These are phyloP conservation scores for Pythium sp. DNA, from an alignment of 352 stramenopile species.

Conservation along the genomic window DNA sequence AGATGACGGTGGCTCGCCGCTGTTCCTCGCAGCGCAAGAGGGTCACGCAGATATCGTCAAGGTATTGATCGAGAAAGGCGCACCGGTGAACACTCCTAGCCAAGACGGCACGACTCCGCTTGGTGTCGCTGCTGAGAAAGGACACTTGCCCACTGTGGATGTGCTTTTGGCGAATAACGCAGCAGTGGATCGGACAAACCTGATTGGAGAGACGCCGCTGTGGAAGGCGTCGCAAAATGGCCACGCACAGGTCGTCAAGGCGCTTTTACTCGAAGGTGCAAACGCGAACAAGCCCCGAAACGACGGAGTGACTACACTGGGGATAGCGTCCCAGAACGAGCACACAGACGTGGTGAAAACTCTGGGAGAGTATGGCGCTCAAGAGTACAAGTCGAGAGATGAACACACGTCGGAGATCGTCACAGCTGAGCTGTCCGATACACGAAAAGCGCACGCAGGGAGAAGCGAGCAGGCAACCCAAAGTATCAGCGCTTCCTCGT, in stretches of 20 bases:
- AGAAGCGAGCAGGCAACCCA: background rate
- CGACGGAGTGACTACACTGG: background rate
- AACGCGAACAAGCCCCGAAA: background rate
- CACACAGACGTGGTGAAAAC: background rate
- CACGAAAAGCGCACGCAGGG: background rate
- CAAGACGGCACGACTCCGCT: slow-evolving; percentile 8
- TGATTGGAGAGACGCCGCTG: slow-evolving; percentile 7
- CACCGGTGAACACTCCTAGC: slow-evolving; percentile 7
- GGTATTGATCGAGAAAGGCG: background rate
- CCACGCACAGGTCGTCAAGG: slow-evolving; percentile 6
- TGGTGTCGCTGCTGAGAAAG: slow-evolving; percentile 8
- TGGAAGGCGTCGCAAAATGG: slow-evolving; percentile 14
- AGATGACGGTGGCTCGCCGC: slow-evolving; percentile 1
- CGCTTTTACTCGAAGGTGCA: background rate
- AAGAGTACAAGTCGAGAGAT: background rate
- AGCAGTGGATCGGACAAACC: background rate
- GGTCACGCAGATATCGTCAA: slow-evolving; percentile 4
- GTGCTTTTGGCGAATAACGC: slow-evolving; percentile 7
- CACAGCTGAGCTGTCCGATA: background rate
- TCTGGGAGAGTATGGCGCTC: background rate
- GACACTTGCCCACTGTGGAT: slow-evolving; percentile 2
- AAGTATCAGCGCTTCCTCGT: background rate
- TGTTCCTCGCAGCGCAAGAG: slow-evolving; percentile 10
- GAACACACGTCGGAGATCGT: background rate
- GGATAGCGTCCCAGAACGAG: background rate